Percentiles rank a stretch among this genome's conserved stretches.
phyloP scores from a whole-genome alignment of 2,329 filamentous ascomycete species.

The Trichoderma sp. region DNA sequence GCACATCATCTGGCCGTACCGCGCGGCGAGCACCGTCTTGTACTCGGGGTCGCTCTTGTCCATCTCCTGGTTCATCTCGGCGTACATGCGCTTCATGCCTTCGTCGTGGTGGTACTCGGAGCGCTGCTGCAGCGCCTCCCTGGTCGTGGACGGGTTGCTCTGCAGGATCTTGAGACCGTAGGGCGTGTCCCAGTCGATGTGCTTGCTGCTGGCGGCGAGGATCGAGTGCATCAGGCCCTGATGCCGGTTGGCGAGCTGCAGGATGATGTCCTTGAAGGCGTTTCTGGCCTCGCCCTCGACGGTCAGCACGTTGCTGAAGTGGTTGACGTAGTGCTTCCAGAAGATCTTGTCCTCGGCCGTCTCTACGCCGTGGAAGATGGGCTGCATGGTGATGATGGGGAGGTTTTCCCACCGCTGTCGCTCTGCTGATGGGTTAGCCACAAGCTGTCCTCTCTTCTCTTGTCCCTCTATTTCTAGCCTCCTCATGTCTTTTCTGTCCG shows the following conservation, averaged over 20 bases:
- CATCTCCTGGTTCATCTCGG: conserved; percentile 48
- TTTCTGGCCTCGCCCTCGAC: conserved; percentile 80
- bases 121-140: conserved; percentile 52
- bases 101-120: conserved; percentile 59
- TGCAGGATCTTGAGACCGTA: conserved; percentile 58
- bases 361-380: conserved; percentile 79
- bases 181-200: conserved; percentile 63
- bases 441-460: neutral
- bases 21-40: conserved; percentile 54
- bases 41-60: conserved; percentile 49
- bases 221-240: conserved; percentile 88
- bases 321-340: conserved; percentile 78
- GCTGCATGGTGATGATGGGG: conserved; percentile 59
- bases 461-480: neutral
- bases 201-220: conserved; percentile 78
- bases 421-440: conserved; percentile 44
- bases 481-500: neutral
- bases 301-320: conserved; percentile 78
- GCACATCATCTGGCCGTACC: conserved; percentile 66
- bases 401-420: conserved; percentile 53
- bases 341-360: conserved; percentile 77
- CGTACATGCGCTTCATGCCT: conserved; percentile 56
- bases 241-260: conserved; percentile 79
- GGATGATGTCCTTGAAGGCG: conserved; percentile 80
- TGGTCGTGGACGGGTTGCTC: conserved; percentile 51